These are phyloP conservation scores for Euphorbia celastroides DNA, from an alignment of 441 rosid species.

Conservation along the genomic window DNA sequence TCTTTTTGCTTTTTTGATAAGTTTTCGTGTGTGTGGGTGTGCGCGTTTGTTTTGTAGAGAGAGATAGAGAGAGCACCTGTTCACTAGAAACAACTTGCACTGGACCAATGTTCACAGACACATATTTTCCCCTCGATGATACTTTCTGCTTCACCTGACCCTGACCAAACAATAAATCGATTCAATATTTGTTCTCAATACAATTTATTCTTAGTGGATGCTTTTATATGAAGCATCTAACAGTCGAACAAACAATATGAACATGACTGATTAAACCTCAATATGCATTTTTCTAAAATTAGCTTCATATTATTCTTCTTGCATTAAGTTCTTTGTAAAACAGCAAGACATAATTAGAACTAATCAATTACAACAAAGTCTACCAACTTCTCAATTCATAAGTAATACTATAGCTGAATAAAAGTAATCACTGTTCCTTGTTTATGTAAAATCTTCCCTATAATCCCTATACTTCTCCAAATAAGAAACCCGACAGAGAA, in stretches of 20 bases:
- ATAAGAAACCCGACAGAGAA: not conserved
- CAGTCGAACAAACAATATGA: slow-evolving; percentile 2
- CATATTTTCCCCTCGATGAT: slow-evolving; percentile 89
- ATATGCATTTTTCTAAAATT: not conserved
- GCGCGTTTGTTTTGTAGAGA: no score
- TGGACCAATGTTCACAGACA: slow-evolving; percentile 96
- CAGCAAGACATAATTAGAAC: not conserved
- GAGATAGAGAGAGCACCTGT: slow-evolving; percentile 59
- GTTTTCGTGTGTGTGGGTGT: not conserved
- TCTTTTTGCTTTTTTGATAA: no score
- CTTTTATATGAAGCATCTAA: not conserved
- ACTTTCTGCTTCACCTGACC: slow-evolving; percentile 85
- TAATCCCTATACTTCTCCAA: not conserved
- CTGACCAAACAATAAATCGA: slow-evolving; percentile 32
- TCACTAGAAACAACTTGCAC: slow-evolving; percentile 86
- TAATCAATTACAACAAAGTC: not conserved
- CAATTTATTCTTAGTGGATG: not conserved
- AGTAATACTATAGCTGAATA: not conserved
- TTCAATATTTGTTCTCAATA: slow-evolving; percentile 11
- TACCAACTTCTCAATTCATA: not conserved
- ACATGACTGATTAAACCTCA: not conserved
- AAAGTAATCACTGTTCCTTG: not conserved
- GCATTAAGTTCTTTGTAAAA: not conserved
- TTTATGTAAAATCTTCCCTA: not conserved
- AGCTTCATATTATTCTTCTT: not conserved